These are phyloP conservation scores for Wallemia mellicola DNA, from an alignment of 1,284 basidiomycete species.

Conservation along the genomic window DNA sequence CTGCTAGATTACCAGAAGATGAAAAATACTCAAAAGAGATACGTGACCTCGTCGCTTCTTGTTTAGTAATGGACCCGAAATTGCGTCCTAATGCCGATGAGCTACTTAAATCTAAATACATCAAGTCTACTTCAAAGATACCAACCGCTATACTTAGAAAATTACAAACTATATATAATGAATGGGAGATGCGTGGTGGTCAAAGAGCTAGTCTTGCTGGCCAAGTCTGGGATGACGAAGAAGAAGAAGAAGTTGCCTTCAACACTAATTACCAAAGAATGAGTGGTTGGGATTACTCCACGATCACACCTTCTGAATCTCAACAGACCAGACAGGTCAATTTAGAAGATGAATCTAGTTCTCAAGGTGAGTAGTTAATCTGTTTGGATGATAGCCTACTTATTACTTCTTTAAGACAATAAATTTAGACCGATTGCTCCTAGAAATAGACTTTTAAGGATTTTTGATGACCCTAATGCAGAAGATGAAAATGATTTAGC, in stretches of 20 bases:
- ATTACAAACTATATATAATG: slow-evolving; percentile 39
- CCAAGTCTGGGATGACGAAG: slow-evolving; percentile 24
- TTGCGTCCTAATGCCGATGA: slow-evolving; percentile 73
- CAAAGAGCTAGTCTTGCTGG: slow-evolving; percentile 48
- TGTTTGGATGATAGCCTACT: neutral
- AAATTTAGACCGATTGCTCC: neutral
- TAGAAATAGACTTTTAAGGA: neutral
- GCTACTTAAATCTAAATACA: slow-evolving; percentile 71
- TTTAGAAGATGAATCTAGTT: neutral
- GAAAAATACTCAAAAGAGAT: slow-evolving; percentile 49
- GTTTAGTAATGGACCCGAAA: slow-evolving; percentile 50
- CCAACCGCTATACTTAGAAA: slow-evolving; percentile 49
- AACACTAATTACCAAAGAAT: neutral
- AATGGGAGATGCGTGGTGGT: slow-evolving; percentile 49
- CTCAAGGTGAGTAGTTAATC: neutral
- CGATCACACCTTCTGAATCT: neutral
- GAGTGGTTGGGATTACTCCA: slow-evolving; percentile 1
- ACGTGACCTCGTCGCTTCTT: slow-evolving; percentile 61
- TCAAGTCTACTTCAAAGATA: slow-evolving; percentile 40
- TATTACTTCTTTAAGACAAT: neutral
- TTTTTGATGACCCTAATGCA: slow-evolving; percentile 1
- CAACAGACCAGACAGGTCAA: neutral
- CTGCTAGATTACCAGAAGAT: slow-evolving; percentile 44
- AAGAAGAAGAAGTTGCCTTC: slow-evolving; percentile 11
- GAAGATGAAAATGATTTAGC: neutral